Percentiles rank a stretch among this genome's conserved stretches.
These are phyloP conservation scores for Rhodotorula kratochvilovae DNA, from an alignment of 768 basidiomycete genomes.

Conservation along the genomic window DNA sequence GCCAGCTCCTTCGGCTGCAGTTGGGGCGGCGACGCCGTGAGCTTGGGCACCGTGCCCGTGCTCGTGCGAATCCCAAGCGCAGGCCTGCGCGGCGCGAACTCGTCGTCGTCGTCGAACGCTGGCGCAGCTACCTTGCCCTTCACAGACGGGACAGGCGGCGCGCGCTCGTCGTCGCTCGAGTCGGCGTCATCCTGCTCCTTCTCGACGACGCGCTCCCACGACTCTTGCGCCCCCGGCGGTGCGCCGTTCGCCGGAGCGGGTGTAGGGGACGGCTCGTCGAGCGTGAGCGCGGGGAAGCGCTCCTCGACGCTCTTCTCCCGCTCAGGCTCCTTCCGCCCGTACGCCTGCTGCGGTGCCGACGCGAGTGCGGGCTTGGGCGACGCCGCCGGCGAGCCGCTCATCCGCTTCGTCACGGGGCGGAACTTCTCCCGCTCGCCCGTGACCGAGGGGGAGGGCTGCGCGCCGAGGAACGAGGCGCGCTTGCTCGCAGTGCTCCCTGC, in stretches of 20 bases:
- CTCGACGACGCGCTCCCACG: conserved; percentile 33
- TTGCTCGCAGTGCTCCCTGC: conserved; percentile 8
- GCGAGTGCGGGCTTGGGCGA: background rate
- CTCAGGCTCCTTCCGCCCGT: background rate
- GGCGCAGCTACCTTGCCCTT: conserved; percentile 2
- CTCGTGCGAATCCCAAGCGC: background rate
- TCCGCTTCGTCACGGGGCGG: conserved; percentile 22
- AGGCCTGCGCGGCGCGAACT: conserved; percentile 8
- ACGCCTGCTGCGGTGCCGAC: too few relatives aligned
- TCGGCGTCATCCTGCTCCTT: conserved; percentile 22
- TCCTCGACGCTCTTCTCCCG: conserved; percentile 11
- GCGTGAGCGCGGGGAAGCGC: conserved; percentile 32
- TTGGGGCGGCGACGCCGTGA: background rate
- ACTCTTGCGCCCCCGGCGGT: background rate
- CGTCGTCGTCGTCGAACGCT: conserved; percentile 26
- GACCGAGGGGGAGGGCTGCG: background rate
- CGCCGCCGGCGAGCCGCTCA: background rate
- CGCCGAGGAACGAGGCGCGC: conserved; percentile 12
- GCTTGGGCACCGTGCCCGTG: background rate
- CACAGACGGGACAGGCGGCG: background rate
- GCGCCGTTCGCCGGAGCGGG: too few relatives aligned
- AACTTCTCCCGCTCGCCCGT: conserved; percentile 32
- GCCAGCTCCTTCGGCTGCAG: background rate
- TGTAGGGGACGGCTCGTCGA: background rate
- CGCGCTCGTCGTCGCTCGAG: conserved; percentile 33